Conservation (phyloP, 208 protist species). For the Crithidia expoeki region DNA sequence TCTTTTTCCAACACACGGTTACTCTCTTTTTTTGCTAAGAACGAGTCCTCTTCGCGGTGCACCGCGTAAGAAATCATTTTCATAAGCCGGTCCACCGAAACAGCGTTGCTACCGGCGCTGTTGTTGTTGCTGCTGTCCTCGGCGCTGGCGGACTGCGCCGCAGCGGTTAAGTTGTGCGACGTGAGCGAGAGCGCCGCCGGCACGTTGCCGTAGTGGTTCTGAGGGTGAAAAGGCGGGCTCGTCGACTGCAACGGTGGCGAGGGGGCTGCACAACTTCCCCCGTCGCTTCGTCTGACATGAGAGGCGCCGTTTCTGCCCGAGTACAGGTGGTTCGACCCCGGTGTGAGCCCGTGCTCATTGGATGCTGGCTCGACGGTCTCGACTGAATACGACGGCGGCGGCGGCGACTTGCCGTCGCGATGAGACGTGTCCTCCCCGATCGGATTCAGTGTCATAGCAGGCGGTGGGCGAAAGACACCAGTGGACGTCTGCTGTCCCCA, state of each 20-base stretch:
- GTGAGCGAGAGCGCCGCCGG: slow-evolving; percentile 21
- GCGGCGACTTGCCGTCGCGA: slow-evolving; percentile 17
- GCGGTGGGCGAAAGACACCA: slow-evolving; percentile 74
- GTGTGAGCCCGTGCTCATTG: slow-evolving; percentile 17
- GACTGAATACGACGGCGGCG: slow-evolving; percentile 13
- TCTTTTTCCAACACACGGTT: slow-evolving; percentile 72
- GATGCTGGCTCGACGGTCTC: neutral
- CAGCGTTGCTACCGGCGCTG: slow-evolving; percentile 11
- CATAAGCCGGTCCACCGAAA: slow-evolving; percentile 50
- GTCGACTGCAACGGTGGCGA: slow-evolving; percentile 19
- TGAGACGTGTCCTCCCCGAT: slow-evolving; percentile 18
- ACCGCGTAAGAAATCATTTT: slow-evolving; percentile 61
- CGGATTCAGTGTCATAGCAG: slow-evolving; percentile 23
- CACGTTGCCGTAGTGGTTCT: slow-evolving; percentile 29
- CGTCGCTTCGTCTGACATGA: slow-evolving; percentile 7
- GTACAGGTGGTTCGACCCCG: slow-evolving; percentile 2
- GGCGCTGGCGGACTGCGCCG: slow-evolving; percentile 6
- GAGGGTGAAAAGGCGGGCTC: slow-evolving; percentile 24
- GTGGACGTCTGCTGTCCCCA: slow-evolving; percentile 72
- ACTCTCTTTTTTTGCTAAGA: slow-evolving; percentile 64
- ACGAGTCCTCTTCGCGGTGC: slow-evolving; percentile 56
- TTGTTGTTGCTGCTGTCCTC: slow-evolving; percentile 13
- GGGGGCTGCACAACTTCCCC: slow-evolving; percentile 6
- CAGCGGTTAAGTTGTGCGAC: slow-evolving; percentile 15
- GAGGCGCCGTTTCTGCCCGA: neutral